Evolutionary conservation across 2,329 filamentous ascomycete species (phyloP).

Genomic region (Delphinella strobiligena): DNA sequence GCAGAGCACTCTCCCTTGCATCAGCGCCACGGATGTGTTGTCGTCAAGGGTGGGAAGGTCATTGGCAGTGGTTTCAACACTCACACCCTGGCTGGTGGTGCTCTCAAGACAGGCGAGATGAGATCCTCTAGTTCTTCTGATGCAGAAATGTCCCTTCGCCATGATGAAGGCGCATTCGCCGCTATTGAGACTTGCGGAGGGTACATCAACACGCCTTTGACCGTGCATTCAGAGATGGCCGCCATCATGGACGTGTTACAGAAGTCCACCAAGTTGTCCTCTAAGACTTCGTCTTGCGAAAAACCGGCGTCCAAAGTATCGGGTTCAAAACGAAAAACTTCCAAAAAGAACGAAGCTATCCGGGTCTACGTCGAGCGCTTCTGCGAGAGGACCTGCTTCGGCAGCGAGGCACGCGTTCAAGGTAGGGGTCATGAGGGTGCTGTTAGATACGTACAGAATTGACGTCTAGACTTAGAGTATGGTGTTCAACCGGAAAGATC

Average conservation of each 20-base stretch:
- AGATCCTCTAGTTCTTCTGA: neutral
- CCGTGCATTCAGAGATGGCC: slow-evolving; percentile 46
- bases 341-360: slow-evolving; percentile 30
- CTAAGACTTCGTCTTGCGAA: slow-evolving; percentile 31
- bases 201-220: slow-evolving; percentile 31
- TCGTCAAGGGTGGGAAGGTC: slow-evolving; percentile 42
- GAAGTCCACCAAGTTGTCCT: slow-evolving; percentile 31
- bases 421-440: too few relatives aligned
- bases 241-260: slow-evolving; percentile 40
- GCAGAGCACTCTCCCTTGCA: slow-evolving; percentile 37
- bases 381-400: slow-evolving; percentile 24
- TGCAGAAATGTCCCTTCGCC: neutral
- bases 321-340: slow-evolving; percentile 36
- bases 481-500: neutral
- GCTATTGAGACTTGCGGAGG: slow-evolving; percentile 23
- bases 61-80: slow-evolving; percentile 42
- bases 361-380: slow-evolving; percentile 33
- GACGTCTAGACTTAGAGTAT: neutral
- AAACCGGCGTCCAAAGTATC: slow-evolving; percentile 40
- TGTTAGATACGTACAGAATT: neutral
- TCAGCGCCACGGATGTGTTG: slow-evolving; percentile 38
- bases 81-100: slow-evolving; percentile 34
- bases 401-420: slow-evolving; percentile 27
- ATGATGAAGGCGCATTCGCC: slow-evolving; percentile 12
- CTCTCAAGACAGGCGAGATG: slow-evolving; percentile 33